phyloP scores from a whole-genome alignment of 768 basidiomycete genomes.

The Lentinula aciculospora region DNA sequence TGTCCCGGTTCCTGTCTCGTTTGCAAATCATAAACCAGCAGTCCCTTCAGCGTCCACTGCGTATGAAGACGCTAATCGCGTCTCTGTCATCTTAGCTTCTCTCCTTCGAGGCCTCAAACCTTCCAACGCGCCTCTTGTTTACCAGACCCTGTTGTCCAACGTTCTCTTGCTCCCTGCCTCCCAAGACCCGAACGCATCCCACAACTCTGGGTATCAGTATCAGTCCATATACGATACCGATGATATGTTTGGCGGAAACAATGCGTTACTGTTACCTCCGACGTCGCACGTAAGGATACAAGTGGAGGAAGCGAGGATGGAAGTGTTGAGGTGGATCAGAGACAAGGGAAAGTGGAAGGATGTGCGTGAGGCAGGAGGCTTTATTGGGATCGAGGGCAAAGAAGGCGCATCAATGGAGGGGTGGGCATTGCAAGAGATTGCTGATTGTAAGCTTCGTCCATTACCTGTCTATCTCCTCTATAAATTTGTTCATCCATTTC shows the following conservation, averaged over 20 bases:
- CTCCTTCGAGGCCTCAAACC: constrained; percentile 31
- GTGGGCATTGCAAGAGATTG: constrained; percentile 88
- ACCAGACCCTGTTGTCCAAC: constrained; percentile 67
- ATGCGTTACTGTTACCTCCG: constrained; percentile 52
- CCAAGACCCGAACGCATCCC: constrained; percentile 58
- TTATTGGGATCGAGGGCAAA: not conserved
- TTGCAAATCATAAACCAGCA: not conserved
- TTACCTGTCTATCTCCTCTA: too few relatives aligned
- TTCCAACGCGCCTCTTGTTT: constrained; percentile 55
- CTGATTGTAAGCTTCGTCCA: constrained; percentile 61
- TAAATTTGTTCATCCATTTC: too few relatives aligned
- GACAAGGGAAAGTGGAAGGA: constrained; percentile 60
- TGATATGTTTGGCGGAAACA: not conserved
- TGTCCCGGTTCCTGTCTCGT: not conserved
- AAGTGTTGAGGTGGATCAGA: constrained; percentile 68
- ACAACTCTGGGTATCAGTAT: not conserved
- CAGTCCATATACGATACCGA: not conserved
- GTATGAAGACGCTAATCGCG: not conserved
- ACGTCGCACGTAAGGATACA: constrained; percentile 68
- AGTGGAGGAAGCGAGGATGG: constrained; percentile 27
- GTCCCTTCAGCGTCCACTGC: not conserved
- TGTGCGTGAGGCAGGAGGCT: not conserved
- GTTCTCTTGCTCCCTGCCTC: constrained; percentile 64
- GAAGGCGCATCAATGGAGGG: constrained; percentile 59
- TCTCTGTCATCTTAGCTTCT: constrained; percentile 56